These are phyloP conservation scores for Triticum dicoccoides DNA, from an alignment of 176 grass and related monocot genomes.

Conservation along the genomic window DNA sequence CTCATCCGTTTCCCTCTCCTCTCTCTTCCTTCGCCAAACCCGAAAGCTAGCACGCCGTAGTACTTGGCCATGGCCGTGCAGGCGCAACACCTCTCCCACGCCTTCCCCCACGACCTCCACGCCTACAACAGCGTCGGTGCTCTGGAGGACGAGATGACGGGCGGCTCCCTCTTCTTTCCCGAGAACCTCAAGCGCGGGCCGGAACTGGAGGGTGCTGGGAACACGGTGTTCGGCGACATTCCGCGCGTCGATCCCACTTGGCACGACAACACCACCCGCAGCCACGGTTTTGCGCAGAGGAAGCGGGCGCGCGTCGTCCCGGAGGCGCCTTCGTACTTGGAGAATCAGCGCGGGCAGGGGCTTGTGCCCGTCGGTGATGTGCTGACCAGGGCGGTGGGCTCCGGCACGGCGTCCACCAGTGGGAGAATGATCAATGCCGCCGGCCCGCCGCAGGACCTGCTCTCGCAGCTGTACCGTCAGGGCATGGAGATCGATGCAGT, in stretches of 20 bases:
- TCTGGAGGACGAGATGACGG: not conserved
- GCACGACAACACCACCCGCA: not conserved
- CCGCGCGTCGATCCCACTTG: slow-evolving; percentile 10
- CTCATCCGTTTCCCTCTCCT: not conserved
- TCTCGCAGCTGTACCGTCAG: slow-evolving; percentile 22
- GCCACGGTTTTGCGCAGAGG: slow-evolving; percentile 14
- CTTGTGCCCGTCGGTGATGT: not conserved
- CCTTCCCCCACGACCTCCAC: slow-evolving; percentile 24
- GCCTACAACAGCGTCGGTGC: not conserved
- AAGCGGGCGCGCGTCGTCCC: slow-evolving; percentile 26
- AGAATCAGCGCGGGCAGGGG: not conserved
- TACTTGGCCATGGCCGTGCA: slow-evolving; percentile 48
- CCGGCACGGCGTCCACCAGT: slow-evolving; percentile 37
- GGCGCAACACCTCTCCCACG: slow-evolving; percentile 28
- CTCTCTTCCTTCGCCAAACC: not conserved
- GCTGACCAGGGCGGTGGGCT: not conserved
- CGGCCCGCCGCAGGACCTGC: not conserved
- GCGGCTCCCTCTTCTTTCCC: not conserved
- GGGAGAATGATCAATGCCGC: not conserved
- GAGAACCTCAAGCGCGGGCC: not conserved
- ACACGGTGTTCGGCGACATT: not conserved
- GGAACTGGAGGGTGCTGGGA: not conserved
- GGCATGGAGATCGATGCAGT: slow-evolving; percentile 44
- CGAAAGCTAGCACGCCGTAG: not conserved
- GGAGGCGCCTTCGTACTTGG: not conserved